Evolutionary conservation across 371 early-diverging fungal species (phyloP).

Genomic region (Edhazardia aedis): DNA sequence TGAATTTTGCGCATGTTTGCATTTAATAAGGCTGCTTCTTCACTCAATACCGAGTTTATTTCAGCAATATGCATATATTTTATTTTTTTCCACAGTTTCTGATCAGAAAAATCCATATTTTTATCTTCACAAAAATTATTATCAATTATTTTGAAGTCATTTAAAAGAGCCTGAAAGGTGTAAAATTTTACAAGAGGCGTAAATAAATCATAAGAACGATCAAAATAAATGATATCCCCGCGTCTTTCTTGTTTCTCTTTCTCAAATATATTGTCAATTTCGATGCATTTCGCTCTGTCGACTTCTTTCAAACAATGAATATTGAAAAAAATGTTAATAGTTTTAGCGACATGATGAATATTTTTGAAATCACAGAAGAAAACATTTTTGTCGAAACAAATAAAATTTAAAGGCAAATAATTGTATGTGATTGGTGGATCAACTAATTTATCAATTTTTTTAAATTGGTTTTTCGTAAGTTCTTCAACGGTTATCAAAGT

Average conservation of each 20-base stretch:
- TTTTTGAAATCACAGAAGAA: conserved; percentile 4
- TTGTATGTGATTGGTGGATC: conserved; percentile 7
- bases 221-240: conserved; percentile 29
- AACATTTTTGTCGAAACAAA: conserved; percentile 20
- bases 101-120: conserved; percentile 10
- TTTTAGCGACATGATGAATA: not conserved
- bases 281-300: not conserved
- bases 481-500: conserved; percentile 11
- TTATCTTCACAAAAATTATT: conserved; percentile 3
- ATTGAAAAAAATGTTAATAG: not conserved
- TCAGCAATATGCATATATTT: conserved; percentile 40
- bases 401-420: conserved; percentile 6
- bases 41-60: conserved; percentile 26
- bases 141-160: conserved; percentile 12
- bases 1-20: conserved; percentile 18
- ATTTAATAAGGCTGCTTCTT: conserved; percentile 21
- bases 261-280: not conserved
- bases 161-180: conserved; percentile 36
- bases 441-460: not conserved
- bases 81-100: conserved; percentile 31
- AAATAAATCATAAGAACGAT: conserved; percentile 36
- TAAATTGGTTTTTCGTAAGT: not conserved
- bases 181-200: conserved; percentile 44
- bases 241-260: not conserved
- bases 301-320: not conserved